Conservation (phyloP, 2,329 filamentous ascomycete genomes). For the Juglanconis sp. region DNA sequence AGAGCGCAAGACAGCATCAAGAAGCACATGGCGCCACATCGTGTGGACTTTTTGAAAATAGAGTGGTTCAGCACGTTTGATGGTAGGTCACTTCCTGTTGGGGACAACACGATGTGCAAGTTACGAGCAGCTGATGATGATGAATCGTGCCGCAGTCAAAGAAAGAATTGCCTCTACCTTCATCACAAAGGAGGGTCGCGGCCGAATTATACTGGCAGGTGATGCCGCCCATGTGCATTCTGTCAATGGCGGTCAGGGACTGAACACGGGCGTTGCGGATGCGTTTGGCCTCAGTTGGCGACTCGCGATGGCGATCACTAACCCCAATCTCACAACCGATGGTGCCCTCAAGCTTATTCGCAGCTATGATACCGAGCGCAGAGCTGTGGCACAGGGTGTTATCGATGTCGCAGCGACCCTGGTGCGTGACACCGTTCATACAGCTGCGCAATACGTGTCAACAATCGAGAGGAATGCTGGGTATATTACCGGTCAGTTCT, state of each 20-base stretch:
- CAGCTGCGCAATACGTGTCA: slow-evolving; percentile 43
- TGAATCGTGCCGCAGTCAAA: slow-evolving; percentile 31
- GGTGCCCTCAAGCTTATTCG: slow-evolving; percentile 29
- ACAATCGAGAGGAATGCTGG: slow-evolving; percentile 46
- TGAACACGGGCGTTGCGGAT: slow-evolving; percentile 56
- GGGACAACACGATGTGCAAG: neutral
- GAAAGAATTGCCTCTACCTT: slow-evolving; percentile 38
- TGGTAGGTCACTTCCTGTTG: slow-evolving; percentile 27
- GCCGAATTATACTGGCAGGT: slow-evolving; percentile 52
- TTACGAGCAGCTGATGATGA: slow-evolving; percentile 2
- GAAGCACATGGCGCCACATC: slow-evolving; percentile 41
- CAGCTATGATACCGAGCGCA: slow-evolving; percentile 44
- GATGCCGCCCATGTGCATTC: slow-evolving; percentile 58
- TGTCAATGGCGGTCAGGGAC: slow-evolving; percentile 54
- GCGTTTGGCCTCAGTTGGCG: slow-evolving; percentile 55
- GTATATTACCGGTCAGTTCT: slow-evolving; percentile 41
- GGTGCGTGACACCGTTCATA: slow-evolving; percentile 41
- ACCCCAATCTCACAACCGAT: slow-evolving; percentile 20
- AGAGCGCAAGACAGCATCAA: slow-evolving; percentile 40
- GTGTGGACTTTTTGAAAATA: slow-evolving; percentile 39
- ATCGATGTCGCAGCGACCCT: slow-evolving; percentile 45
- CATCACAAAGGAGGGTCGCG: slow-evolving; percentile 36
- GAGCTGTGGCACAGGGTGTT: slow-evolving; percentile 40
- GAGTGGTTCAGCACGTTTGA: slow-evolving; percentile 51
- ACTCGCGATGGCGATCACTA: slow-evolving; percentile 25